phyloP scores from a whole-genome alignment of 202 grass and related monocot species.

The Zoysia matrella region DNA sequence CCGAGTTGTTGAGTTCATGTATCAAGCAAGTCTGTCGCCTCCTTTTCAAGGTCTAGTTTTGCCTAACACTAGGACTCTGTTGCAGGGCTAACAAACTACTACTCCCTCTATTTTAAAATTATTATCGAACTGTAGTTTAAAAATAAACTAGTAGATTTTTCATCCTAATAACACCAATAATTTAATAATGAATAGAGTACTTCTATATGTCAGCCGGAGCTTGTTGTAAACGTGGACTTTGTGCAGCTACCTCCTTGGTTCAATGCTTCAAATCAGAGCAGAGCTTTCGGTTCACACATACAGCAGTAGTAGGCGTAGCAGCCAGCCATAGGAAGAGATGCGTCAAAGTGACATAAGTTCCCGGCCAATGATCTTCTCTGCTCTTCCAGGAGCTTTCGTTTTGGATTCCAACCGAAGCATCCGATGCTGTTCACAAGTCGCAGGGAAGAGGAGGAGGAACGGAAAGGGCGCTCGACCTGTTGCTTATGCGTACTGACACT shows the following conservation, averaged over 20 bases:
- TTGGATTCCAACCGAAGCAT: slow-evolving; percentile 41
- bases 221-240: too few relatives aligned
- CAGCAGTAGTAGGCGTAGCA: too few relatives aligned
- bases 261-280: neutral
- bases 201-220: too few relatives aligned
- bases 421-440: slow-evolving; percentile 15
- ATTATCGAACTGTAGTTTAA: too few relatives aligned
- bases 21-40: neutral
- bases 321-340: neutral
- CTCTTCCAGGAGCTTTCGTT: slow-evolving; percentile 13
- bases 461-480: neutral
- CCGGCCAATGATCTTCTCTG: neutral
- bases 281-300: neutral
- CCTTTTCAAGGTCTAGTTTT: slow-evolving; percentile 8
- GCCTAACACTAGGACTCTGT: slow-evolving; percentile 21
- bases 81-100: neutral
- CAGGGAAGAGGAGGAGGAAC: neutral
- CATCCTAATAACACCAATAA: too few relatives aligned
- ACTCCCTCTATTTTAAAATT: too few relatives aligned
- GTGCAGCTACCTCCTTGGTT: neutral
- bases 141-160: too few relatives aligned
- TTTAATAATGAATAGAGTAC: too few relatives aligned
- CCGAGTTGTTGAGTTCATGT: too few relatives aligned
- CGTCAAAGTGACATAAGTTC: neutral
- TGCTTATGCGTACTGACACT: slow-evolving; percentile 2